Evolutionary conservation across 1,139 yeast species (phyloP), one percentile per base, ranked within the genome.

Genomic region (Kodamaea suecica): DNA sequence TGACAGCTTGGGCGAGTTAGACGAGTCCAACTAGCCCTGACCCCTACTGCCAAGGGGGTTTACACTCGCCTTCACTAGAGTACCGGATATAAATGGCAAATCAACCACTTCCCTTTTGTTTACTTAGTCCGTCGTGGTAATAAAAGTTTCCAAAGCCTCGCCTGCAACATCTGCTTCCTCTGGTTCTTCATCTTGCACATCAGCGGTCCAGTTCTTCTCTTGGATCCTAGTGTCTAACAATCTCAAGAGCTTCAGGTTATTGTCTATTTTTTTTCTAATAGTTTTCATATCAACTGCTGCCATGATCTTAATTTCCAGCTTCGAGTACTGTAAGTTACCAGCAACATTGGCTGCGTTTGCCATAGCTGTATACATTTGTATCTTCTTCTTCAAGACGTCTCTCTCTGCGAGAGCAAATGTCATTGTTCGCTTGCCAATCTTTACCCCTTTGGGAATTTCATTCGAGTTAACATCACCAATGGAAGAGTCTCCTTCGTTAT

Each of bases 171-270:
- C 26, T n/a, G 11, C 26, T 5, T 23, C 26, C 7, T 7, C 26
- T 23, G 5, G 13, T 5, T n/a, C 26, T n/a, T n/a, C 11, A 7
- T 23, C 26, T 7, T 23, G 13, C 11, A 25, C 14, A 5, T 25
- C 28, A 12, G 14, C 10, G 4, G 28, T 25, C 28, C 28, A 25
- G 14, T 25, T 25, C 28, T 25, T 25, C 14, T 25, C 28, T 13
- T 25, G 28, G 5, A 25, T 25, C 9, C 7, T 13, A 5, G 28
- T 25, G 14, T 25, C 28, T 14, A 25, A 13, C 14, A 25, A 5
- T 14, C 28, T 25, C 28, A 25, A 12, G 11, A 25, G 14, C 17
- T 25, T 25, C 17, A 12, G 28, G 17, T 25, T n/a, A 13, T 25
- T 25, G 14, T 25, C 28, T n/a, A 25, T 25, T 25, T 17, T 25